These are phyloP conservation scores for Penicillium arizonense DNA, from an alignment of 495 filamentous ascomycete genomes.

Conservation along the genomic window DNA sequence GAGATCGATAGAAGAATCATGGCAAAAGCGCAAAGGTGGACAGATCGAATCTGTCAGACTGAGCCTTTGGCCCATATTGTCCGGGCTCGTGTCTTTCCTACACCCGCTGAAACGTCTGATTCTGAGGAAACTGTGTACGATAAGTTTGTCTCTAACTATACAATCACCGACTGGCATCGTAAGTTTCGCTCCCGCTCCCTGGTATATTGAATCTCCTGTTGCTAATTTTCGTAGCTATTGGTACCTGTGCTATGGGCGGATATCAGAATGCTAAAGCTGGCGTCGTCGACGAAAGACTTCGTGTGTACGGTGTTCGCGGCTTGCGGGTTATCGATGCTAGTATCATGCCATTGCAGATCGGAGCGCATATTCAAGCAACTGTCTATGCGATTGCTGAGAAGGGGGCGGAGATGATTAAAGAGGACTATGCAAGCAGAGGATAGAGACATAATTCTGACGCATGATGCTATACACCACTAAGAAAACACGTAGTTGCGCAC, in stretches of 20 bases:
- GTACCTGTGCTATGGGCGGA: slow-evolving; percentile 55
- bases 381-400: slow-evolving; percentile 56
- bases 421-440: slow-evolving; percentile 12
- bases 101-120: slow-evolving; percentile 2
- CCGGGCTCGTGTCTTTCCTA: slow-evolving; percentile 34
- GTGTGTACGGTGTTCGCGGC: slow-evolving; percentile 46
- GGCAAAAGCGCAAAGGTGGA: slow-evolving; percentile 36
- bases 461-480: no score
- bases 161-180: slow-evolving; percentile 42
- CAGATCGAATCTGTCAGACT: slow-evolving; percentile 40
- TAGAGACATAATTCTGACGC: no score
- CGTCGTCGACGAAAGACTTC: slow-evolving; percentile 47
- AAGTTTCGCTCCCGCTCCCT: not conserved
- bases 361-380: slow-evolving; percentile 52
- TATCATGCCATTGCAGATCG: slow-evolving; percentile 50
- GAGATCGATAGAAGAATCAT: slow-evolving; percentile 46
- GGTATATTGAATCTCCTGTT: not conserved
- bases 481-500: no score
- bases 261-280: slow-evolving; percentile 25
- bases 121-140: slow-evolving; percentile 27
- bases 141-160: slow-evolving; percentile 37
- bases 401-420: slow-evolving; percentile 45
- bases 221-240: slow-evolving; percentile 26
- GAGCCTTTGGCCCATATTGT: slow-evolving; percentile 43
- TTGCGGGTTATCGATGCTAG: slow-evolving; percentile 56